Percentiles rank a stretch among this genome's conserved stretches.
phyloP scores from a whole-genome alignment of 495 filamentous ascomycete genomes.

The Aspergillus incahuasiensis region DNA sequence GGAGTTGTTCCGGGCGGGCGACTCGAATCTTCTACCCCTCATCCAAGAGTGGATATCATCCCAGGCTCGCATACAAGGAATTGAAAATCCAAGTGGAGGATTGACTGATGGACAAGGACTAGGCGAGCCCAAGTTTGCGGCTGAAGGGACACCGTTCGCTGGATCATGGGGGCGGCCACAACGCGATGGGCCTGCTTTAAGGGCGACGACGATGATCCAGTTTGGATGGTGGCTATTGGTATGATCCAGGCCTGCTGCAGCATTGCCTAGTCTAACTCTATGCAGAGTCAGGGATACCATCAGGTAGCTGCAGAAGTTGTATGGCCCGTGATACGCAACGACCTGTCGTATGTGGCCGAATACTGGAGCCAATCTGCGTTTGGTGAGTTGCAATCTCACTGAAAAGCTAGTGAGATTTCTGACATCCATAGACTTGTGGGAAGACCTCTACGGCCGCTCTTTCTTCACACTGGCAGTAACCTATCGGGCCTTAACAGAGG shows the following conservation, averaged over 20 bases:
- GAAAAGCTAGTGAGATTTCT: neutral
- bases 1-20: conserved; percentile 53
- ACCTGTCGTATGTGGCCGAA: conserved; percentile 63
- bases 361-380: conserved; percentile 66
- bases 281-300: conserved; percentile 27
- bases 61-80: conserved; percentile 57
- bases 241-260: conserved; percentile 9
- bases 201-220: conserved; percentile 56
- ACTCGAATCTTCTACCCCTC: conserved; percentile 47
- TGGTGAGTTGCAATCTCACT: neutral
- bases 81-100: conserved; percentile 56
- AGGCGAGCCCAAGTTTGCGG: conserved; percentile 46
- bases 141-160: conserved; percentile 56
- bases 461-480: conserved; percentile 58
- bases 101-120: conserved; percentile 43
- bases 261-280: conserved; percentile 15
- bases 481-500: conserved; percentile 57
- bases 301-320: conserved; percentile 31
- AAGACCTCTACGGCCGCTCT: conserved; percentile 58
- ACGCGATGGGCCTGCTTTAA: conserved; percentile 64
- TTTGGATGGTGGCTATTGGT: conserved; percentile 35
- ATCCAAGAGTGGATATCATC: conserved; percentile 54
- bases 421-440: conserved; percentile 56
- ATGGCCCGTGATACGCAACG: conserved; percentile 62
- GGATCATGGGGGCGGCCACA: conserved; percentile 69